These are phyloP conservation scores for Calocybe cyanea DNA, from an alignment of 768 basidiomycete species.

Conservation along the genomic window DNA sequence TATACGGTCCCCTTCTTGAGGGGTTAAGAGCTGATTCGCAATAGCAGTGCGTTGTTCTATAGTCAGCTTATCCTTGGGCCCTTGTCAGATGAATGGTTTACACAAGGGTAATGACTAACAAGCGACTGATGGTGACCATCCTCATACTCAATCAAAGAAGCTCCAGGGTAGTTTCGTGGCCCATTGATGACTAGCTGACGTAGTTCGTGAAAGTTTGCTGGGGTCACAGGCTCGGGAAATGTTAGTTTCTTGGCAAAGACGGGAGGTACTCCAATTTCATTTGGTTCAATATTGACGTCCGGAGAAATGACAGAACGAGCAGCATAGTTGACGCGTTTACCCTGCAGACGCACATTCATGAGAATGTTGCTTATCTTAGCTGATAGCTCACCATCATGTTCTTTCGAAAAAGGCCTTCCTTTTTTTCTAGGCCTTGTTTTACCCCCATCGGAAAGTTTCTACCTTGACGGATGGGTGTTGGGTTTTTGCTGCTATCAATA, in stretches of 20 bases:
- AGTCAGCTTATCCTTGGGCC: conserved; percentile 71
- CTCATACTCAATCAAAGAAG: conserved; percentile 92
- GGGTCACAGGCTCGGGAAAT: conserved; percentile 95
- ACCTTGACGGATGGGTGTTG: conserved; percentile 77
- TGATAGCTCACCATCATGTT: conserved; percentile 88
- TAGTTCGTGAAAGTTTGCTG: conserved; percentile 84
- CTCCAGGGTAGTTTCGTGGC: conserved; percentile 85
- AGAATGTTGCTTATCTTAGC: background rate
- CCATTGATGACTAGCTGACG: conserved; percentile 90
- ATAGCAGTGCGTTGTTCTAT: conserved; percentile 91
- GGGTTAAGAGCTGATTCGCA: conserved; percentile 92
- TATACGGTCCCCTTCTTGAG: conserved; percentile 68
- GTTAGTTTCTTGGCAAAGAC: conserved; percentile 96
- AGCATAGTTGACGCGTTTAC: conserved; percentile 98
- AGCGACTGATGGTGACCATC: conserved; percentile 86
- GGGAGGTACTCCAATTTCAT: conserved; percentile 97
- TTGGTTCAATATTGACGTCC: conserved; percentile 98
- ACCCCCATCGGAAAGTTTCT: conserved; percentile 90
- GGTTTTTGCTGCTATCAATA: conserved; percentile 96
- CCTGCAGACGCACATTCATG: conserved; percentile 41
- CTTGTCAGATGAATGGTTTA: conserved; percentile 2
- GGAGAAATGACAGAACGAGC: conserved; percentile 99
- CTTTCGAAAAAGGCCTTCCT: conserved; percentile 96
- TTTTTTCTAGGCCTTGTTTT: conserved; percentile 97
- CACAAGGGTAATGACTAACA: conserved; percentile 36